A percentile compares a stretch with the other conserved stretches of the same genome.
Conservation (phyloP, 2,329 filamentous ascomycete genomes). For the Cladorrhinum sp. region DNA sequence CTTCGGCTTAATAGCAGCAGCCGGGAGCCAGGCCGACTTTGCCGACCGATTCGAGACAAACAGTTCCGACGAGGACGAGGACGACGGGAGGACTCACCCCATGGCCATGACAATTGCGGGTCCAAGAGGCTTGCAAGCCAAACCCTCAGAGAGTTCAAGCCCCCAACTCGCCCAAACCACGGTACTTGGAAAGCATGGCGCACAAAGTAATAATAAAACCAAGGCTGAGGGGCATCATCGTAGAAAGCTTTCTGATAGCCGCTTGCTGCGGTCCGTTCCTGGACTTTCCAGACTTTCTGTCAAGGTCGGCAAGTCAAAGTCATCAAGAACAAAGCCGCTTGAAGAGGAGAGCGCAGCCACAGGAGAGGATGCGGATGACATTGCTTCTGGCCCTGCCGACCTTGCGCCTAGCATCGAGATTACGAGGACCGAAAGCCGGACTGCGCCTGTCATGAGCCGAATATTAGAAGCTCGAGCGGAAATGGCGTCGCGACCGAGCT, state of each 20-base stretch:
- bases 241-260: conserved; percentile 56
- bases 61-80: conserved; percentile 75
- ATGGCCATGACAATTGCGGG: conserved; percentile 29
- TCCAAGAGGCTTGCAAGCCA: conserved; percentile 15
- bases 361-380: not conserved
- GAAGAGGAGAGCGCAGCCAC: not conserved
- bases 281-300: conserved; percentile 50
- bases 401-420: conserved; percentile 30
- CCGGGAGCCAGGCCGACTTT: conserved; percentile 79
- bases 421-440: conserved; percentile 39
- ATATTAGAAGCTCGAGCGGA: conserved; percentile 72
- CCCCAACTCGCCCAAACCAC: conserved; percentile 40
- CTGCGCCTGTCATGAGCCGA: conserved; percentile 71
- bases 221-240: conserved; percentile 20
- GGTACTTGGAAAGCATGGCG: conserved; percentile 55
- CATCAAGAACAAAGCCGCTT: conserved; percentile 33
- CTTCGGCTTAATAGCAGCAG: conserved; percentile 87
- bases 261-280: conserved; percentile 63
- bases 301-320: conserved; percentile 39
- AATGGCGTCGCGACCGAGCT: conserved; percentile 57
- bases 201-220: not conserved
- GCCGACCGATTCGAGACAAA: conserved; percentile 74
- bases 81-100: conserved; percentile 26
- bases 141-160: conserved; percentile 11
- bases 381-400: not conserved